phyloP scores from a whole-genome alignment of 345 rosid species.

The Eucalyptus camaldulensis region DNA sequence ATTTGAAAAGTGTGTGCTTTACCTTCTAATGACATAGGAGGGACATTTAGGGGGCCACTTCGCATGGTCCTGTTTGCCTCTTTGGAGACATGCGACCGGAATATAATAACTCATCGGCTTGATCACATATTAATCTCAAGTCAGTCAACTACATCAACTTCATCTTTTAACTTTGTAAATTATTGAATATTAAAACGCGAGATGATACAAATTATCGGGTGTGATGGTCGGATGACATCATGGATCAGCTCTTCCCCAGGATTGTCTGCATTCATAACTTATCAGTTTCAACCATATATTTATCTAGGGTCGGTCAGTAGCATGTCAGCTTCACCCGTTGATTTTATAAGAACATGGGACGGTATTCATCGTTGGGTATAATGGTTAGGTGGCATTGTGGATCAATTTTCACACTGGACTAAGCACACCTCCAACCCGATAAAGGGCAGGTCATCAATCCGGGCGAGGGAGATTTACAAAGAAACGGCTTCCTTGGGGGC shows the following conservation, averaged over 20 bases:
- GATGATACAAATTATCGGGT: neutral
- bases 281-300: neutral
- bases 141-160: neutral
- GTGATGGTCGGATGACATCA: neutral
- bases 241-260: neutral
- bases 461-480: neutral
- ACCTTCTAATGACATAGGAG: neutral
- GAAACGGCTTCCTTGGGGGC: neutral
- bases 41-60: neutral
- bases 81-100: neutral
- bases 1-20: neutral
- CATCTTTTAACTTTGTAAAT: neutral
- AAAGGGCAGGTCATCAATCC: neutral
- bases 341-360: neutral
- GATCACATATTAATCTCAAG: neutral
- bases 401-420: neutral
- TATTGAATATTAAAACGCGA: accelerated
- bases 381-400: neutral
- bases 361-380: neutral
- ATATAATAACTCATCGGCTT: neutral
- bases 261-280: neutral
- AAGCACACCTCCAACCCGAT: neutral
- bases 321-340: neutral
- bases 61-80: neutral
- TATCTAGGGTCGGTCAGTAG: neutral